Conservation (phyloP, 2,329 filamentous ascomycete genomes). For the Penicillium sp. region DNA sequence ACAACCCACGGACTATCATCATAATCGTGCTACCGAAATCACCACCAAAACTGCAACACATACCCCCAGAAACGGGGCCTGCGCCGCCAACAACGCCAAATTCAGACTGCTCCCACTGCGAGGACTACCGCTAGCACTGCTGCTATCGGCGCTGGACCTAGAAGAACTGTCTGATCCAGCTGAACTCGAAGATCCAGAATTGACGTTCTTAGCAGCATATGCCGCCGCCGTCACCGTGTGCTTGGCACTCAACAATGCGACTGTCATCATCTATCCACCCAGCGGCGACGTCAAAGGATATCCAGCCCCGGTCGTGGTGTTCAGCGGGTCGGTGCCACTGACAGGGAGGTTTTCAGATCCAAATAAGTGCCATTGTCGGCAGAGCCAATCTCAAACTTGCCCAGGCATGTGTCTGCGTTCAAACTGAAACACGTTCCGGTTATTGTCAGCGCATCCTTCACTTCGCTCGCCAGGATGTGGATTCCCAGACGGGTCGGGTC, state of each 20-base stretch:
- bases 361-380: slow-evolving; percentile 1
- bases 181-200: too few relatives aligned
- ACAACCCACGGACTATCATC: too few relatives aligned
- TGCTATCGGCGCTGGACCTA: too few relatives aligned
- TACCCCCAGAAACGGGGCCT: too few relatives aligned
- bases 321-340: neutral
- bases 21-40: too few relatives aligned
- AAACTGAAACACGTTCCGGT: neutral
- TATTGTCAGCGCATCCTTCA: neutral
- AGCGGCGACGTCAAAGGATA: slow-evolving; percentile 1
- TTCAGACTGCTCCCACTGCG: too few relatives aligned
- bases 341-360: neutral
- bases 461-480: neutral
- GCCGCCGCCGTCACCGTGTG: neutral
- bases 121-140: too few relatives aligned
- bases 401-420: neutral
- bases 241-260: neutral
- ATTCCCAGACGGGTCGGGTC: neutral
- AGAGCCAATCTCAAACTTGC: neutral
- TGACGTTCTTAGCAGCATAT: slow-evolving; percentile 1
- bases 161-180: too few relatives aligned
- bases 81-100: too few relatives aligned
- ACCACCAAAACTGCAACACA: too few relatives aligned
- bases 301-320: neutral
- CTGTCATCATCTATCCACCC: neutral